Conservation (phyloP, 2,329 filamentous ascomycete genomes). For the Simplicillium sp. region DNA sequence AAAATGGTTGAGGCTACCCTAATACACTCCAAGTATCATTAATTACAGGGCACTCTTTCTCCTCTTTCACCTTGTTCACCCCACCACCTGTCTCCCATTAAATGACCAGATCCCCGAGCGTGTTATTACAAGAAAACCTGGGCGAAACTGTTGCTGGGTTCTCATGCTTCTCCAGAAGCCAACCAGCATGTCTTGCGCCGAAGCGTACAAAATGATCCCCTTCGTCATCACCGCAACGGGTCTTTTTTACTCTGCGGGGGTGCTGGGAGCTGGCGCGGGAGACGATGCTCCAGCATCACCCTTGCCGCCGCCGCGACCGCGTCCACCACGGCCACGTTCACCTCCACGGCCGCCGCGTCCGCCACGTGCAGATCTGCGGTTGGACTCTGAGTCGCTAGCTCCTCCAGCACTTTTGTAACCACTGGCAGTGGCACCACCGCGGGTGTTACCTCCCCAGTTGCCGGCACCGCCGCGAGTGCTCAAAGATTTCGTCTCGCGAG, state of each 20-base stretch:
- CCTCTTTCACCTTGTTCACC: no score
- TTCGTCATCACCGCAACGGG: no score
- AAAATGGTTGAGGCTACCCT: no score
- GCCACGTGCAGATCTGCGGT: constrained; percentile 43
- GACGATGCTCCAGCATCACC: constrained; percentile 48
- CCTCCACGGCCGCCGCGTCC: constrained; percentile 46
- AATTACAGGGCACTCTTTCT: no score
- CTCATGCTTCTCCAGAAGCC: no score
- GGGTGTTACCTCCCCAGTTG: constrained; percentile 56
- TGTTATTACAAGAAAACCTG: no score
- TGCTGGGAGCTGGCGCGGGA: constrained; percentile 38
- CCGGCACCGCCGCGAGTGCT: constrained; percentile 54
- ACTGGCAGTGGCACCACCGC: constrained; percentile 52
- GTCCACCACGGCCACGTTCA: constrained; percentile 46
- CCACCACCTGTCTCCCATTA: no score
- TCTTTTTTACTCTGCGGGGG: constrained; percentile 19
- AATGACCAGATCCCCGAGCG: no score
- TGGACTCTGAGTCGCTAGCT: constrained; percentile 59
- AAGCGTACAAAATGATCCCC: no score
- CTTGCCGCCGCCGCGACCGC: constrained; percentile 48
- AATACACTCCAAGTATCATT: no score
- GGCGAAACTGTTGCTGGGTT: no score
- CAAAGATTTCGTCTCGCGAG: constrained; percentile 48
- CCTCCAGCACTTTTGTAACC: constrained; percentile 80
- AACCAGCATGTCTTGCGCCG: no score